Evolutionary conservation across 768 basidiomycete genomes (phyloP), one percentile per base, ranked within the genome.

Genomic region (Aureoboletus auriporus): DNA sequence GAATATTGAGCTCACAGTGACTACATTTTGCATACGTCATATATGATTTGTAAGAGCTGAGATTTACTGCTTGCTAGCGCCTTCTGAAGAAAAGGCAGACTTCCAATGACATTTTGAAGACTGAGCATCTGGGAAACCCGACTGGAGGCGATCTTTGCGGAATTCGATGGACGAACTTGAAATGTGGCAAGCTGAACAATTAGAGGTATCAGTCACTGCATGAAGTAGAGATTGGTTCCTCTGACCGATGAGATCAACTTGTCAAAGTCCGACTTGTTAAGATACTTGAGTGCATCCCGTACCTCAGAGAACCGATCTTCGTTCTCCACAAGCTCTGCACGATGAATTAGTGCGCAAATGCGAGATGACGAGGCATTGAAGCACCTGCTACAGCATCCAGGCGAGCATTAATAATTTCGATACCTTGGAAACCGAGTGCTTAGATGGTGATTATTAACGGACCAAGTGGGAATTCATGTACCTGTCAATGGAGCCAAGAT

Each of bases 251-350:
- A 81, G 31, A 92, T 86, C 7, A 96, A 69, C 61, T 88, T 93
- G 66, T 97, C 94, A 26, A 95, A 78, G 58, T 98, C 95, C 64
- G 89, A 73, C 60, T 87, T 86, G 62, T 88, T 83, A 45, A 93
- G 66, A 2, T 74, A 65, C 63, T 82, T 85, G 39, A 94, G 71
- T 0, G 83, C 86, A 51, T 81, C 77, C 45, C 83, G 77, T 39
- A 89, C 70, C 29, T 82, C 77, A 4, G 74, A 80, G 58, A 86
- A 92, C 30, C 73, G 74, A 44, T 89, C 86, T 67, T 93, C 91
- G 5, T 76, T 76, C 45, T 86, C 77, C 20, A 93, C 75, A 1
- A 96, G 69, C 53, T 94, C 91, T 89, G 59, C 12, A 54, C 16
- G 33, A 26, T 11, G 38, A 28, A 36, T 51, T 11, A 58, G 49